Base-by-base conservation (phyloP, 352 stramenopile species). In the Aphanomyces euteiches region DNA sequence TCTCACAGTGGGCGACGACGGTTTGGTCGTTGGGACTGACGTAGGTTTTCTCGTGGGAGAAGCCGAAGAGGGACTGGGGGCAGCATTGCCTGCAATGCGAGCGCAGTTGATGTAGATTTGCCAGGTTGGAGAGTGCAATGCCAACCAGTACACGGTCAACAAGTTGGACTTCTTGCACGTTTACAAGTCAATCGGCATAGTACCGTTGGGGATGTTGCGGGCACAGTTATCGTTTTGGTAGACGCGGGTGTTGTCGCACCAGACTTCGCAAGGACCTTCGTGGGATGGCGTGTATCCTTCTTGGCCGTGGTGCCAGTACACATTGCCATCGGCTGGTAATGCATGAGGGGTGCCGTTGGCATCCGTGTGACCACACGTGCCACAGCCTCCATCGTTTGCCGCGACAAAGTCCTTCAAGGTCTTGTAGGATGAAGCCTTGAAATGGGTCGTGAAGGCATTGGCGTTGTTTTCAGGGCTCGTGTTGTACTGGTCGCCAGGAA, bases 111-210 rank as follows among this genome's bases (percentile, higher is more conserved):
- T 72, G 63, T 74, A 74, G 5, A 74, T 63, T 21, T 74, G 69
- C 60, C 60, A 74, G 28, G 69, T 45, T 17, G 69, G 48, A 15
- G 34, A 40, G 54, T 74, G 72, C 36, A 58, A 65, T n/a, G 72
- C 57, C 66, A 76, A 66, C 72, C 72, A 76, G 45, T 71, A 65
- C 57, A 76, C 66, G 13, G 60, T 59, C 7, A 76, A 56, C 10
- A 28, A 56, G 21, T 67, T 73, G 60, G 73, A 72, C 50, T 63
- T 69, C 6, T 64, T 63, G 64, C 73, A 77, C 47, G 67, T 69
- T 28, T 53, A 38, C 68, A 74, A 72, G 59, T 75, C 56, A 69
- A 74, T 73, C 38, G 69, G 39, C 54, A 69, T 41, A 7, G 5
- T n/a, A 38, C 64, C 66, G 38, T 47, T 36, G 7, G 34, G 12